Base-by-base conservation (phyloP, 2,329 filamentous ascomycete species). In the Clonostachys chloroleuca region DNA sequence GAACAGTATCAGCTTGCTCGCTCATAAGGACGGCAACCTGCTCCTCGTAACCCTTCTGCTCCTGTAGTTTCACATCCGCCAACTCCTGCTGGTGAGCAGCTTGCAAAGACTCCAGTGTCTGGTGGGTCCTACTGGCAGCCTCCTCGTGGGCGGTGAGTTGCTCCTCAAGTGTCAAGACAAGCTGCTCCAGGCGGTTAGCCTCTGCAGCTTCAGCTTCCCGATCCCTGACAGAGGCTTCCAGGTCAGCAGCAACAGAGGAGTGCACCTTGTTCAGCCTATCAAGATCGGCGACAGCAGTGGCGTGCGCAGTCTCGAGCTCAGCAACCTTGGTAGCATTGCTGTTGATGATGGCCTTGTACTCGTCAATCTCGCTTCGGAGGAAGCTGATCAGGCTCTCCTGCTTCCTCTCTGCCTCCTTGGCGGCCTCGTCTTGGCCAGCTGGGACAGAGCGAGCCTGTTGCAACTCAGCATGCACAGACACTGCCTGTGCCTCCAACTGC, bases 281-380 rank as follows among this genome's bases (percentile, higher is more conserved):
- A 12, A 95, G 75, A 56, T 92, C 79, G 41, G 77, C 68, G 57
- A 83, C 80, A 44, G 87, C 80, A 24, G 77, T 75, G 34, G 78
- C 65, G 60, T 95, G 86, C 5, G 85, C 80, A 52, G 84, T 70
- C 64, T 96, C 90, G 13, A 96, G 75, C 53, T 87, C 80, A 4
- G 83, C 75, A 33, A 96, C 83, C 56, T 84, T 88, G 37, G 77
- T 62, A 12, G 83, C 74, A 56, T 92, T 89, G 54, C 73, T 77
- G 52, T 79, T 77, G 56, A 95, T 85, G 36, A 87, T 80, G 5
- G 77, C 70, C 68, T 88, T 92, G 68, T 95, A 91, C 60, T 90
- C 84, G 45, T 92, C 83, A 46, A 96, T 85, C 61, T 95, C 86
- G 49, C 69, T 76, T 52, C 87, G 86, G 40, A 96, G 68, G 41